Percentiles rank a stretch among this genome's conserved stretches.
Conservation (phyloP, 2,329 filamentous ascomycete species). For the Chaetomium olivaceum region DNA sequence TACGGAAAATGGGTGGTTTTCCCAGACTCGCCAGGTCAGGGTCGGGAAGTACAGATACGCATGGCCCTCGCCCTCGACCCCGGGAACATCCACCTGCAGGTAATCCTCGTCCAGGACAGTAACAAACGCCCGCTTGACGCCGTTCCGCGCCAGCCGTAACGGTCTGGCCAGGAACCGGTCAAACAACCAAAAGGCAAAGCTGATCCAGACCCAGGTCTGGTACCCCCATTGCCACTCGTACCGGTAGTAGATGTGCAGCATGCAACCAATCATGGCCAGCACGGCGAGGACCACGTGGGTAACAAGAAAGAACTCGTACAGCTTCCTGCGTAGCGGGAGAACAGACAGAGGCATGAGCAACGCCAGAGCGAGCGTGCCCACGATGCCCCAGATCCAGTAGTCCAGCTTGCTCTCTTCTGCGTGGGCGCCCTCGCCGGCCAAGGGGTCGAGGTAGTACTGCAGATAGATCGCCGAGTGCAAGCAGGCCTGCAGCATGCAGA, state of each 20-base stretch:
- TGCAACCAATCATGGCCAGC: constrained; percentile 1
- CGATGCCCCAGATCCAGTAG: constrained; percentile 6
- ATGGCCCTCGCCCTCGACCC: not conserved
- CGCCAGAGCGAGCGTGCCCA: constrained; percentile 3
- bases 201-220: constrained; percentile 12
- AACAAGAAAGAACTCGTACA: constrained; percentile 12
- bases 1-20: constrained; percentile 12
- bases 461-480: constrained; percentile 7
- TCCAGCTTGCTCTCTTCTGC: not conserved
- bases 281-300: constrained; percentile 8
- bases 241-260: constrained; percentile 3
- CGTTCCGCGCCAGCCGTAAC: not conserved
- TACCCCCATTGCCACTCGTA: constrained; percentile 10
- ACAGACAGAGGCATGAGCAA: not conserved
- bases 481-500: constrained; percentile 4
- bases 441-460: constrained; percentile 6
- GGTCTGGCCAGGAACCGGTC: constrained; percentile 2
- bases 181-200: constrained; percentile 9
- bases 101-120: not conserved
- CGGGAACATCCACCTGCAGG: not conserved
- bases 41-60: not conserved
- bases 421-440: not conserved
- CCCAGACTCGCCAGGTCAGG: not conserved
- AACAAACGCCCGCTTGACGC: not conserved
- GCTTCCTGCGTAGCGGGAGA: not conserved